phyloP scores from a whole-genome alignment of 2,329 filamentous ascomycete species.

The Monosporascus sp. region DNA sequence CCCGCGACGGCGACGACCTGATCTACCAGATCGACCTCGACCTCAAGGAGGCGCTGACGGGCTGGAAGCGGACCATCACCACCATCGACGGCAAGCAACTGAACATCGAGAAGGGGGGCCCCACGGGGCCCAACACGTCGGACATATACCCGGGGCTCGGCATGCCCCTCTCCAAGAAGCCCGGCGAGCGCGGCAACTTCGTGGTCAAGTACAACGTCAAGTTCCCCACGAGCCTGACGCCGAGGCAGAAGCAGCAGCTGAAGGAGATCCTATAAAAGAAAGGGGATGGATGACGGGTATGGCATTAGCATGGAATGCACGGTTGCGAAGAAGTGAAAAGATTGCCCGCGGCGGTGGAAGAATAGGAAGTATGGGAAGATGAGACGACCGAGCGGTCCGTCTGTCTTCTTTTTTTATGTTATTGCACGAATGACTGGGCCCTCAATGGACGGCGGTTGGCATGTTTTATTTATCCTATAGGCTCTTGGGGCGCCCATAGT shows the following conservation, averaged over 20 bases:
- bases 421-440: too few species aligned
- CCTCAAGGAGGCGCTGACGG: conserved; percentile 90
- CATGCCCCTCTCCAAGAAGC: conserved; percentile 93
- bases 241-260: conserved; percentile 72
- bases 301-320: too few species aligned
- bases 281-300: background rate
- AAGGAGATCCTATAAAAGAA: conserved; percentile 65
- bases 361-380: too few species aligned
- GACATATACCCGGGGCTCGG: conserved; percentile 81
- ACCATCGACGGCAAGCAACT: conserved; percentile 92
- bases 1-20: conserved; percentile 83
- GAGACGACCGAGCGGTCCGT: too few species aligned
- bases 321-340: too few species aligned
- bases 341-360: too few species aligned
- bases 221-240: conserved; percentile 75
- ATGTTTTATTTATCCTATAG: too few species aligned
- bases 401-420: too few species aligned
- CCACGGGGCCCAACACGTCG: conserved; percentile 76
- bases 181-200: conserved; percentile 77
- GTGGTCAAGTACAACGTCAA: conserved; percentile 87
- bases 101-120: conserved; percentile 71
- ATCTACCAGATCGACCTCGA: conserved; percentile 72
- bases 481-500: too few species aligned
- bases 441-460: too few species aligned
- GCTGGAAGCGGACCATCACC: conserved; percentile 84